phyloP scores from a whole-genome alignment of 2,329 filamentous ascomycete genomes.

The Diaporthe citrichinensis region DNA sequence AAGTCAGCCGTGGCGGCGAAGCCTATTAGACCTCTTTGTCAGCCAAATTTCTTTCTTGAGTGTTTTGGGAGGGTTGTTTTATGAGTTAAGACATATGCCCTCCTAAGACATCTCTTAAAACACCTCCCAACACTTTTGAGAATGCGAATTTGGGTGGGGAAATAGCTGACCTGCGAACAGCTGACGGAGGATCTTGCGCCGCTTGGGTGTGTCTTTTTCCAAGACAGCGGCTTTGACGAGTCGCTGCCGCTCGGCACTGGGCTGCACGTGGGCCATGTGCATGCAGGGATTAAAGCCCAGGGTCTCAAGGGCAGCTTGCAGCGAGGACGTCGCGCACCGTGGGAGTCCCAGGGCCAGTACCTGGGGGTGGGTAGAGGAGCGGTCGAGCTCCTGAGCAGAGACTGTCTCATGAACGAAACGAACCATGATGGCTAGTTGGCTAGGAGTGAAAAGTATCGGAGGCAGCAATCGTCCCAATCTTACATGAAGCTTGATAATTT shows the following conservation, averaged over 20 bases:
- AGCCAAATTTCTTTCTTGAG: too few species aligned
- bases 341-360: slow-evolving; percentile 47
- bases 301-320: slow-evolving; percentile 52
- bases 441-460: background rate
- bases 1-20: slow-evolving; percentile 49
- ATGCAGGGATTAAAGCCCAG: slow-evolving; percentile 50
- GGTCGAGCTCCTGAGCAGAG: slow-evolving; percentile 7
- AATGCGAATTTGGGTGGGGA: too few species aligned
- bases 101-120: too few species aligned
- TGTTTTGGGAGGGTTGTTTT: too few species aligned
- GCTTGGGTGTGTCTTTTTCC: slow-evolving; percentile 47
- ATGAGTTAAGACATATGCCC: too few species aligned
- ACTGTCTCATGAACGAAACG: slow-evolving; percentile 39
- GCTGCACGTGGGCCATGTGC: slow-evolving; percentile 48
- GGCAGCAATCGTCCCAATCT: background rate
- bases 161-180: too few species aligned
- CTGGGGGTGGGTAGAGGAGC: slow-evolving; percentile 5
- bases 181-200: slow-evolving; percentile 49
- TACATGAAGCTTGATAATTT: background rate
- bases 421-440: slow-evolving; percentile 26
- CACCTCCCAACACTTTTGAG: too few species aligned
- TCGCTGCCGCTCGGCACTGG: slow-evolving; percentile 44
- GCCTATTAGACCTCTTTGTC: too few species aligned
- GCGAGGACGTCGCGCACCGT: slow-evolving; percentile 54
- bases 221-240: slow-evolving; percentile 48